phyloP scores from a whole-genome alignment of 345 rosid genomes.

The Lumnitzera racemosa region DNA sequence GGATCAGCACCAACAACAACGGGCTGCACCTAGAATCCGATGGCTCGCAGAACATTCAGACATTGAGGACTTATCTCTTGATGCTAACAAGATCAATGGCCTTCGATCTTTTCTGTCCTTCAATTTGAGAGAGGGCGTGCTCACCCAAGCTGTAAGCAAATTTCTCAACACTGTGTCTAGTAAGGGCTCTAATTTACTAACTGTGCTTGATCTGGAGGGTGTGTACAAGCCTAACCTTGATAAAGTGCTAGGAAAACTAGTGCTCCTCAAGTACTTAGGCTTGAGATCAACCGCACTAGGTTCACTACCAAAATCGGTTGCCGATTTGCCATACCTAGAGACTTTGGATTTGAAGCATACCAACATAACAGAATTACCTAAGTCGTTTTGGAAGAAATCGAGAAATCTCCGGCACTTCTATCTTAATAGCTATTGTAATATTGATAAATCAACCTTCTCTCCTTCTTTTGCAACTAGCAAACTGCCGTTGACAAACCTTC shows the following conservation, averaged over 20 bases:
- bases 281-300: constrained; percentile 15
- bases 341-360: constrained; percentile 22
- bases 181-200: constrained; percentile 6
- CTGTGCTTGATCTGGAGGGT: constrained; percentile 22
- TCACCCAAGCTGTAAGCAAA: constrained; percentile 16
- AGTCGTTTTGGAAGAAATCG: neutral
- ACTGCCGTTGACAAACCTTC: neutral
- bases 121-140: constrained; percentile 3
- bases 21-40: no score
- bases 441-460: neutral
- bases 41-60: no score
- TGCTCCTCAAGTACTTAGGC: constrained; percentile 19
- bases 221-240: constrained; percentile 17
- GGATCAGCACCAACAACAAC: no score
- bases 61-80: no score
- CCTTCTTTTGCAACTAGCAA: neutral
- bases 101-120: constrained; percentile 11
- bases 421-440: no score
- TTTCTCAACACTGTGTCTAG: constrained; percentile 10
- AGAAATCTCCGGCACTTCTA: neutral
- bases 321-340: constrained; percentile 6
- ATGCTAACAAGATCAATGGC: no score
- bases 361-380: neutral
- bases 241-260: constrained; percentile 9
- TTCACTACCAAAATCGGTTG: neutral